phyloP scores from a whole-genome alignment of 768 basidiomycete genomes.

The Pulveroboletus sp. region DNA sequence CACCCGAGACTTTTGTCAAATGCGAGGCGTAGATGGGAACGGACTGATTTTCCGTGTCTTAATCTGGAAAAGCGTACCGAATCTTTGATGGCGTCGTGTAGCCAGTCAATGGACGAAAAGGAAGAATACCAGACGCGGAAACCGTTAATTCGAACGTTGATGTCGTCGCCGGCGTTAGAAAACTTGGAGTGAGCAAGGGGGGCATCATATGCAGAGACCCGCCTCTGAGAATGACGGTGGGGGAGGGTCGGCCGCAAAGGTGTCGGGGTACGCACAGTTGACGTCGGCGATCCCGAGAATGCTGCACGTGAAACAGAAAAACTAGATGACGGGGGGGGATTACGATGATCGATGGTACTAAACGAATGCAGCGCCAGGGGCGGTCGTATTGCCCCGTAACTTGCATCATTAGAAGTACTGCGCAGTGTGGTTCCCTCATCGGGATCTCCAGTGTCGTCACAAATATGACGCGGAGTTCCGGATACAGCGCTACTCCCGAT shows the following conservation, averaged over 20 bases:
- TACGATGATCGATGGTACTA: slow-evolving; percentile 32
- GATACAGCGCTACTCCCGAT: slow-evolving; percentile 36
- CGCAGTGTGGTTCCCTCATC: slow-evolving; percentile 37
- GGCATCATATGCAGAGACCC: slow-evolving; percentile 72
- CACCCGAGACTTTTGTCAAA: slow-evolving; percentile 82
- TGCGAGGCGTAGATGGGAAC: slow-evolving; percentile 56
- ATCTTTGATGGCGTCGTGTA: slow-evolving; percentile 95
- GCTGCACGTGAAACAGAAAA: slow-evolving; percentile 30
- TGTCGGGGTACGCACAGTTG: slow-evolving; percentile 29
- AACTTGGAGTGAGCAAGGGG: slow-evolving; percentile 30
- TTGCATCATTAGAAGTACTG: slow-evolving; percentile 24
- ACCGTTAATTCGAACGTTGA: slow-evolving; percentile 73
- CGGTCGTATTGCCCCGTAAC: slow-evolving; percentile 55
- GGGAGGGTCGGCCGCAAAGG: slow-evolving; percentile 33
- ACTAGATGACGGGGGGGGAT: slow-evolving; percentile 34
- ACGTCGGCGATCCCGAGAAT: slow-evolving; percentile 35
- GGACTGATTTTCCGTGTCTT: slow-evolving; percentile 61
- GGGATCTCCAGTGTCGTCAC: slow-evolving; percentile 5
- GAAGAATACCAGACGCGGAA: slow-evolving; percentile 84
- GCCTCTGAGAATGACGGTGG: slow-evolving; percentile 46
- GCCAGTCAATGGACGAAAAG: slow-evolving; percentile 91
- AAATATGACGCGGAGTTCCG: not conserved
- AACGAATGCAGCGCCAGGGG: slow-evolving; percentile 23
- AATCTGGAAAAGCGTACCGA: slow-evolving; percentile 75
- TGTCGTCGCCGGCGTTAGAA: slow-evolving; percentile 38